Percentiles rank a stretch among this genome's conserved stretches.
Conservation (phyloP, 2,329 filamentous ascomycete genomes). For the Colletotrichum truncatum region DNA sequence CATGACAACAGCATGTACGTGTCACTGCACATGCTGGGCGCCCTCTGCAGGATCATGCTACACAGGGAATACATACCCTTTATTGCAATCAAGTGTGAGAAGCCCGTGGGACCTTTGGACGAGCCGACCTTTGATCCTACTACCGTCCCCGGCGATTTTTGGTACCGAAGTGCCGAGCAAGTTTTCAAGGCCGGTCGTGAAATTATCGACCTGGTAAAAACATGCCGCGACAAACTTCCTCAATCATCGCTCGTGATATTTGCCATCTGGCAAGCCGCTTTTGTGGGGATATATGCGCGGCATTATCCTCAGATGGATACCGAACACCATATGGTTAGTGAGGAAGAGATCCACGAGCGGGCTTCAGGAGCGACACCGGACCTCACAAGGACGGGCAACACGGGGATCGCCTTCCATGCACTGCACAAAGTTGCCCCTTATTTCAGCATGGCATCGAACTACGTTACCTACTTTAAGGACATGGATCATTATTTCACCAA, state of each 20-base stretch:
- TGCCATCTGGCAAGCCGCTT: slow-evolving; percentile 72
- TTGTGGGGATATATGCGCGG: slow-evolving; percentile 71
- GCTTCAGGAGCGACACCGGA: slow-evolving; percentile 35
- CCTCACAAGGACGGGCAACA: slow-evolving; percentile 50
- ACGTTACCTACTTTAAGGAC: slow-evolving; percentile 60
- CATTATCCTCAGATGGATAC: slow-evolving; percentile 77
- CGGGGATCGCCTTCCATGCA: slow-evolving; percentile 58
- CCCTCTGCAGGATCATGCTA: slow-evolving; percentile 73
- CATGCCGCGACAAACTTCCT: slow-evolving; percentile 69
- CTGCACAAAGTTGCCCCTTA: slow-evolving; percentile 60
- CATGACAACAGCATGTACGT: slow-evolving; percentile 75
- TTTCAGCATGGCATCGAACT: slow-evolving; percentile 66
- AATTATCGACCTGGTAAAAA: slow-evolving; percentile 71
- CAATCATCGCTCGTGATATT: slow-evolving; percentile 76
- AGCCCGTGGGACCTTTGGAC: slow-evolving; percentile 66
- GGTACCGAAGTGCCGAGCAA: slow-evolving; percentile 68
- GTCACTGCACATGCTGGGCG: slow-evolving; percentile 72
- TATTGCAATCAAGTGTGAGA: slow-evolving; percentile 63
- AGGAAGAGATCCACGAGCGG: slow-evolving; percentile 43
- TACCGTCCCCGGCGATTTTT: slow-evolving; percentile 63
- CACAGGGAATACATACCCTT: slow-evolving; percentile 76
- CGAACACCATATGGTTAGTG: slow-evolving; percentile 57
- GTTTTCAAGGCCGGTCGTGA: slow-evolving; percentile 71
- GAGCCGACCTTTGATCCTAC: slow-evolving; percentile 61
- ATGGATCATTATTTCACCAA: slow-evolving; percentile 62